Evolutionary conservation across 2,329 filamentous ascomycete genomes (phyloP).

Genomic region (Trichoderma sp.): DNA sequence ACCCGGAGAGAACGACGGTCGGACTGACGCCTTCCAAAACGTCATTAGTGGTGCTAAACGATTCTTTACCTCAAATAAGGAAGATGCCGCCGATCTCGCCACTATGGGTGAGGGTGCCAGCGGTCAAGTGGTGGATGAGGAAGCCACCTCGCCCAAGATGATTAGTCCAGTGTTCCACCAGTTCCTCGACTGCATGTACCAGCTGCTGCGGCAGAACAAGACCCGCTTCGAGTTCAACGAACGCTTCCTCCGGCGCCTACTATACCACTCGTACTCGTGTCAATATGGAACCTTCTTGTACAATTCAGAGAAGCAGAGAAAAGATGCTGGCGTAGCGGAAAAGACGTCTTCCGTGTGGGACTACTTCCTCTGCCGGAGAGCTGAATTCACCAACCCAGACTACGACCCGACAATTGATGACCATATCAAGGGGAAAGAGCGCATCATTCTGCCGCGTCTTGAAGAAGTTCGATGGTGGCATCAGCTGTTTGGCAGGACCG

Average conservation of each 20-base stretch:
- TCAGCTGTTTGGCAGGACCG: conserved; percentile 79
- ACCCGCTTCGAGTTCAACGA: conserved; percentile 96
- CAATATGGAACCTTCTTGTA: conserved; percentile 97
- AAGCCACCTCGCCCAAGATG: conserved; percentile 82
- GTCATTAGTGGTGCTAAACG: conserved; percentile 86
- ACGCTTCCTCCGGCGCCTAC: conserved; percentile 80
- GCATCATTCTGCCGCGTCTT: conserved; percentile 77
- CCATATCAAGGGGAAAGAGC: conserved; percentile 74
- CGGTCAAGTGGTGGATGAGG: conserved; percentile 50
- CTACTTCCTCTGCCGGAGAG: conserved; percentile 80
- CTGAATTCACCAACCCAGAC: conserved; percentile 79
- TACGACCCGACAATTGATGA: conserved; percentile 79
- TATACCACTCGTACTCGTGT: conserved; percentile 94
- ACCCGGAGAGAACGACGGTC: conserved; percentile 61
- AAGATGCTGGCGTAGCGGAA: conserved; percentile 67
- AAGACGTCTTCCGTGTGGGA: conserved; percentile 90
- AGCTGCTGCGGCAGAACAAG: conserved; percentile 81
- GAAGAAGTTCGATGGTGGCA: conserved; percentile 92
- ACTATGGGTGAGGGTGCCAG: conserved; percentile 44
- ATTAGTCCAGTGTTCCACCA: conserved; percentile 97
- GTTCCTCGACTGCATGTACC: conserved; percentile 92
- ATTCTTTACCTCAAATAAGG: conserved; percentile 73
- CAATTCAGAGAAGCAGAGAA: conserved; percentile 88
- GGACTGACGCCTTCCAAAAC: conserved; percentile 78
- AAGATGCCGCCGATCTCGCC: conserved; percentile 60